Conservation (phyloP, 441 rosid genomes). For the Aleurites moluccanus region DNA sequence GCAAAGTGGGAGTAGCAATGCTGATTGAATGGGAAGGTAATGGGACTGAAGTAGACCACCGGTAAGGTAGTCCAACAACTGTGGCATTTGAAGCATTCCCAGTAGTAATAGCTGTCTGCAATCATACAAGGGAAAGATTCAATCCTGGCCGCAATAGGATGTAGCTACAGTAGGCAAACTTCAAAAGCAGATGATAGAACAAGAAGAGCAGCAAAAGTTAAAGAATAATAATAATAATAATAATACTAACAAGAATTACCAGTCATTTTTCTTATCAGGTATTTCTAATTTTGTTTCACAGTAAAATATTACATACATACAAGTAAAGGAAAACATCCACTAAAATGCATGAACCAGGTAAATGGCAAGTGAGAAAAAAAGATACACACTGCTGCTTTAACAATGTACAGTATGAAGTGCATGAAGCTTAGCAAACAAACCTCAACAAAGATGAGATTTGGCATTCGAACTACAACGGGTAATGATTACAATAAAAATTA, state of each 20-base stretch:
- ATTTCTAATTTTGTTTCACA: too few relatives aligned
- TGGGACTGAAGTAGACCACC: slow-evolving; percentile 41
- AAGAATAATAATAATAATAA: too few relatives aligned
- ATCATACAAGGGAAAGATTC: slow-evolving; percentile 17
- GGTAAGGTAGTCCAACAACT: slow-evolving; percentile 48
- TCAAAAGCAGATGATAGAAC: neutral
- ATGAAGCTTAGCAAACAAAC: neutral
- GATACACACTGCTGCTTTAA: neutral
- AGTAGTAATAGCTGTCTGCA: slow-evolving; percentile 64
- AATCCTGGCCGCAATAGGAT: neutral
- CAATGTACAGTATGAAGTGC: neutral
- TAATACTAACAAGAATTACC: too few relatives aligned
- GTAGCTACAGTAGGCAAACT: neutral
- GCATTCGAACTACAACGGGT: neutral
- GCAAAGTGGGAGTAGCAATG: slow-evolving; percentile 37
- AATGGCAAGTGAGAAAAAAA: neutral
- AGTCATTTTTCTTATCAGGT: too few relatives aligned
- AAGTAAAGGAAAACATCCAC: too few relatives aligned
- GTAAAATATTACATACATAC: too few relatives aligned
- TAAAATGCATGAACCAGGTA: too few relatives aligned
- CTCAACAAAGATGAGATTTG: neutral
- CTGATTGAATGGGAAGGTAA: slow-evolving; percentile 42
- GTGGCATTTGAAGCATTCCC: slow-evolving; percentile 49
- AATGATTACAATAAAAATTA: neutral
- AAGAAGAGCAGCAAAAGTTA: too few relatives aligned